Evolutionary conservation across 2,329 filamentous ascomycete species (phyloP), one percentile per base, ranked within the genome.

Genomic region (Colletotrichum aenigma): DNA sequence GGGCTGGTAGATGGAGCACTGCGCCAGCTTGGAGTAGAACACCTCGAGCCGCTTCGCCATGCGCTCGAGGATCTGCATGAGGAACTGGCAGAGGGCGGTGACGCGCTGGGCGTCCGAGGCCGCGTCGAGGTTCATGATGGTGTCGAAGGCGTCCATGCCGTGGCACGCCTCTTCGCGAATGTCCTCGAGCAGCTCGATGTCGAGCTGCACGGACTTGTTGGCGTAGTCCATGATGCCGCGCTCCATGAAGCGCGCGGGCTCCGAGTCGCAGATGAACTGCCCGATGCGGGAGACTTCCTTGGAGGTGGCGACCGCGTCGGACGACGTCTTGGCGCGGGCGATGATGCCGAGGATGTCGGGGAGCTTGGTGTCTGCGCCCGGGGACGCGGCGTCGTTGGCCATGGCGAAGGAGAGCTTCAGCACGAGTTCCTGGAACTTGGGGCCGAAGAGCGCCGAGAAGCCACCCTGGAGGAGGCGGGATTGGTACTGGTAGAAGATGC

Each of bases 61-160:
- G 15, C 88, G 86, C 79, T 91, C 89, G 2, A 90, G 84, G 1
- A 88, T 84, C 71, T 89, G 87, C 65, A 91, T 84, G 1, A 91
- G 82, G 78, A 90, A 90, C 0, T 85, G 85, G 2, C 87, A 83
- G 6, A 88, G 76, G 0, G 86, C 85, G 4, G 82, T 79, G 4
- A 88, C 78, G 3, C 86, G 83, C 28, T 86, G 84, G 0, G 80
- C 78, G 24, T 86, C 85, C 1, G 82, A 82, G 7, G 83, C 79
- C 0, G 82, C 81, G n/a, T 86, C 85, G 26, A 86, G 82, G 26
- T 82, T 81, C 77, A 86, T 86, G 32, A 90, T 82, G 26, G 83
- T 85, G 60, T 87, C 88, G 30, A 89, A 89, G 1, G 89, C 89
- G 75, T 91, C 89, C 88, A 91, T 91, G 10, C 89, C 89, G 26